A percentile compares a stretch with the other conserved stretches of the same genome.
These are phyloP conservation scores for Phyllostachys edulis DNA, from an alignment of 176 grass and related monocot genomes.

Conservation along the genomic window DNA sequence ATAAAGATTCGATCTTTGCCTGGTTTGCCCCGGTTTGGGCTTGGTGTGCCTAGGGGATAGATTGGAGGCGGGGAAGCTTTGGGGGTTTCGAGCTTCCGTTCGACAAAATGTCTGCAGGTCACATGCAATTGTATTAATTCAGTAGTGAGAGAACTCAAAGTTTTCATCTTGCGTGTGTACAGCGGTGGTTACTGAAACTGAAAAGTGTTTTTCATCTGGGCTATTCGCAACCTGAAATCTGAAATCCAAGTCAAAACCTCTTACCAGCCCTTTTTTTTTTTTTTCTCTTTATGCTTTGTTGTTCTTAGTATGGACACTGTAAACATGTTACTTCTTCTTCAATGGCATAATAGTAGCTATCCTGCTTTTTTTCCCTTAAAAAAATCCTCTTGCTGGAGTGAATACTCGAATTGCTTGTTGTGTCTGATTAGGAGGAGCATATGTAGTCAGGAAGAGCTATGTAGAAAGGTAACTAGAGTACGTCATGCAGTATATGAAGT, in stretches of 20 bases:
- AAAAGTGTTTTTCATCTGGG: no score
- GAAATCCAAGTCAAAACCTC: conserved; percentile 11
- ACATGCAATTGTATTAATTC: background rate
- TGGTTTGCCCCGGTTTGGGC: conserved; percentile 2
- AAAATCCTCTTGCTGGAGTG: background rate
- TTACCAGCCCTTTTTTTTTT: background rate
- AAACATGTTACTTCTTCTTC: background rate
- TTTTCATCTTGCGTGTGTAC: background rate
- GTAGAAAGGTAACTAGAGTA: background rate
- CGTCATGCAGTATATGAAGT: background rate
- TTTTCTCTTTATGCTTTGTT: background rate
- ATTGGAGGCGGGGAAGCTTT: conserved; percentile 1
- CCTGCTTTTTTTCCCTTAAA: background rate
- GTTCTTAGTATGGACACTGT: background rate
- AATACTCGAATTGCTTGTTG: background rate
- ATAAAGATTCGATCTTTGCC: background rate
- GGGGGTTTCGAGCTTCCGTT: conserved; percentile 16
- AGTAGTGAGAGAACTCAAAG: background rate
- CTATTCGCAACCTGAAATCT: background rate
- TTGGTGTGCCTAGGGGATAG: background rate
- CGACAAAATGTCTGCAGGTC: conserved; percentile 15
- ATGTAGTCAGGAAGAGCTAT: background rate
- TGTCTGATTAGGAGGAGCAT: background rate
- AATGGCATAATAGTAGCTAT: background rate
- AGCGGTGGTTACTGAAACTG: background rate